Evolutionary conservation across 306 rosid species (phyloP).

Genomic region (Castanopsis chinensis): DNA sequence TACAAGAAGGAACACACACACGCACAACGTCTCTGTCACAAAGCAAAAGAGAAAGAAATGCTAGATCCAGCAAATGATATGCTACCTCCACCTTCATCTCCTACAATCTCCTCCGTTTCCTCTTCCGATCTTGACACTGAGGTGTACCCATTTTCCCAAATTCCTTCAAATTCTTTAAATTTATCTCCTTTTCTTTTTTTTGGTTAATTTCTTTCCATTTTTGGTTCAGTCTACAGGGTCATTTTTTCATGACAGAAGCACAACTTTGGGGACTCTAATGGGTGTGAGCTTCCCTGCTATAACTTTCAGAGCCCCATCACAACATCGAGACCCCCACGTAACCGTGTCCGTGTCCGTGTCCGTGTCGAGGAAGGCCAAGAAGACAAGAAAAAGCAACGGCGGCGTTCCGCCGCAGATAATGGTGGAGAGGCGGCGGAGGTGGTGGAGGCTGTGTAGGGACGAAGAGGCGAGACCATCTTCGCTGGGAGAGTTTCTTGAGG

Average conservation of each 20-base stretch:
- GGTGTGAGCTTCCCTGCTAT: constrained; percentile 87
- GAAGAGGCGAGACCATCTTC: constrained; percentile 70
- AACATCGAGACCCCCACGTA: constrained; percentile 49
- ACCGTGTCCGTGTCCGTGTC: neutral
- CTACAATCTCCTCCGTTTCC: constrained; percentile 83
- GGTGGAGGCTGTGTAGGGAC: constrained; percentile 91
- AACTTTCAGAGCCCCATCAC: constrained; percentile 81
- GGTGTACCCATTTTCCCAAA: constrained; percentile 21
- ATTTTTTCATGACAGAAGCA: constrained; percentile 88
- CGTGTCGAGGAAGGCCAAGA: constrained; percentile 31
- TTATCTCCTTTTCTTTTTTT: neutral
- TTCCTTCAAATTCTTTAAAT: neutral
- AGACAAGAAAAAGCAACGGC: constrained; percentile 36
- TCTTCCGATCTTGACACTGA: constrained; percentile 99
- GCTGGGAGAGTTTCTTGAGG: constrained; percentile 86
- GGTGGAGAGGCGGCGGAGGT: constrained; percentile 63
- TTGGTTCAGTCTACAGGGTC: constrained; percentile 81
- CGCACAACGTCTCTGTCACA: too few relatives aligned
- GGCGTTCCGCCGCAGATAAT: constrained; percentile 22
- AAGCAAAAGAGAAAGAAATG: constrained; percentile 39
- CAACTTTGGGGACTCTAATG: constrained; percentile 83
- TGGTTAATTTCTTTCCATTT: neutral
- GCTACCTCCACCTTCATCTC: constrained; percentile 85
- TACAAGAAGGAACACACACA: neutral
- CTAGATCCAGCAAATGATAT: constrained; percentile 73